phyloP scores from a whole-genome alignment of 768 basidiomycete species.

The Mrakia hoshinonis region DNA sequence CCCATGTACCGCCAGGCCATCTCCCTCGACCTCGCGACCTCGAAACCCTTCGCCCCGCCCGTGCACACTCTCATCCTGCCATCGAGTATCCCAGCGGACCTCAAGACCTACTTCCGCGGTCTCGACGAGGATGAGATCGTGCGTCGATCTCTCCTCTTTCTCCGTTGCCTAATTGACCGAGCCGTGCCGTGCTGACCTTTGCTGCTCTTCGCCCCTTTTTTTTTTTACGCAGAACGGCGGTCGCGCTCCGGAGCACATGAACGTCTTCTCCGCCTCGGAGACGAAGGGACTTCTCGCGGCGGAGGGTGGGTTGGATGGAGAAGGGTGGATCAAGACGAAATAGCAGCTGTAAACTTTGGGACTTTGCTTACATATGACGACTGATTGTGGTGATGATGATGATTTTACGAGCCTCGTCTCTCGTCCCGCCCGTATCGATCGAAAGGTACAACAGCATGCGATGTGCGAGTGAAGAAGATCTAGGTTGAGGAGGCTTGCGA shows the following conservation, averaged over 20 bases:
- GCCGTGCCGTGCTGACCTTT: not conserved
- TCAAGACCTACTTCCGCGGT: slow-evolving; percentile 1
- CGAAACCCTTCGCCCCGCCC: slow-evolving; percentile 6
- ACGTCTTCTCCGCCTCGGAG: slow-evolving; percentile 1
- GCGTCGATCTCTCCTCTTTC: not conserved
- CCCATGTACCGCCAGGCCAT: not conserved
- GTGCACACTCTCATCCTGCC: slow-evolving; percentile 16
- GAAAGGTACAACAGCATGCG: no score
- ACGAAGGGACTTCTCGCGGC: not conserved
- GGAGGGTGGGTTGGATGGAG: no score
- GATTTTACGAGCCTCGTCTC: no score
- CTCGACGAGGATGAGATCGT: not conserved
- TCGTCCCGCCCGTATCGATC: no score
- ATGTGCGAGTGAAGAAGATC: no score
- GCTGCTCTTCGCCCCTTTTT: not conserved
- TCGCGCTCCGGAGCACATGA: not conserved
- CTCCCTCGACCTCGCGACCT: not conserved
- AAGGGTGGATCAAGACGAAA: no score
- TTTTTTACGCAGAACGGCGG: not conserved
- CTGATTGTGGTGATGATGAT: no score
- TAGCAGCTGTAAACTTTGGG: no score
- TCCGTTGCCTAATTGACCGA: not conserved
- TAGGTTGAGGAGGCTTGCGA: no score
- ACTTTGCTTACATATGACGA: no score
- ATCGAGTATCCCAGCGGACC: not conserved